Conservation (phyloP, 2,329 filamentous ascomycete genomes). For the Lachnellula cervina region DNA sequence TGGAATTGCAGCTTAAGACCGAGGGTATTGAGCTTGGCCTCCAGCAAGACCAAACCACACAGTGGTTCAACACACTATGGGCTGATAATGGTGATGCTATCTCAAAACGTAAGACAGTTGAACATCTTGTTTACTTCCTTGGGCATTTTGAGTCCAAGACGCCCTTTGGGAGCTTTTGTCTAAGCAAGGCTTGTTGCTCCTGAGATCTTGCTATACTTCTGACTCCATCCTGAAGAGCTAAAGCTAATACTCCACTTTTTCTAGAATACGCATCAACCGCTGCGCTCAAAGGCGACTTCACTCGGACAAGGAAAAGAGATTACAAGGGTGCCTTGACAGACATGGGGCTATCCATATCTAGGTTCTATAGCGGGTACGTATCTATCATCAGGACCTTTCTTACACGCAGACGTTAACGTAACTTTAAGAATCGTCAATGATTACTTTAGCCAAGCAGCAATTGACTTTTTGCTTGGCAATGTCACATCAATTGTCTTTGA, state of each 20-base stretch:
- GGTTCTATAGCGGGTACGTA: slow-evolving; percentile 62
- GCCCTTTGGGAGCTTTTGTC: no score
- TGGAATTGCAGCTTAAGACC: slow-evolving; percentile 72
- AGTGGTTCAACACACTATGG: slow-evolving; percentile 96
- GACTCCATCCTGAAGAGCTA: no score
- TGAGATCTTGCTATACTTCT: no score
- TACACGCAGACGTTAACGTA: slow-evolving; percentile 5
- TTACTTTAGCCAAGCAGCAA: slow-evolving; percentile 91
- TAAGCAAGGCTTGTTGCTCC: no score
- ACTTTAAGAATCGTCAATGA: slow-evolving; percentile 83
- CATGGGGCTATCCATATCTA: slow-evolving; percentile 78
- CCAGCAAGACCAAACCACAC: slow-evolving; percentile 70
- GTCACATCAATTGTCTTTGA: slow-evolving; percentile 81
- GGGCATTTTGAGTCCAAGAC: no score
- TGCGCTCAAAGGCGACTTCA: slow-evolving; percentile 95
- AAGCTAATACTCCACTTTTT: no score
- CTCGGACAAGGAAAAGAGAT: slow-evolving; percentile 82
- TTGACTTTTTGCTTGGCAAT: slow-evolving; percentile 90
- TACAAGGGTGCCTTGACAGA: slow-evolving; percentile 90
- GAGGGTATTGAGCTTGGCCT: slow-evolving; percentile 73
- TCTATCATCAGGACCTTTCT: background rate
- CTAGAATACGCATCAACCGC: slow-evolving; percentile 83
- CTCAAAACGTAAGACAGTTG: slow-evolving; percentile 53
- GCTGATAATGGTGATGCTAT: slow-evolving; percentile 97
- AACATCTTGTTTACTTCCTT: no score